phyloP scores from a whole-genome alignment of 1,284 basidiomycete species.

The Microbotryum scabiosae region DNA sequence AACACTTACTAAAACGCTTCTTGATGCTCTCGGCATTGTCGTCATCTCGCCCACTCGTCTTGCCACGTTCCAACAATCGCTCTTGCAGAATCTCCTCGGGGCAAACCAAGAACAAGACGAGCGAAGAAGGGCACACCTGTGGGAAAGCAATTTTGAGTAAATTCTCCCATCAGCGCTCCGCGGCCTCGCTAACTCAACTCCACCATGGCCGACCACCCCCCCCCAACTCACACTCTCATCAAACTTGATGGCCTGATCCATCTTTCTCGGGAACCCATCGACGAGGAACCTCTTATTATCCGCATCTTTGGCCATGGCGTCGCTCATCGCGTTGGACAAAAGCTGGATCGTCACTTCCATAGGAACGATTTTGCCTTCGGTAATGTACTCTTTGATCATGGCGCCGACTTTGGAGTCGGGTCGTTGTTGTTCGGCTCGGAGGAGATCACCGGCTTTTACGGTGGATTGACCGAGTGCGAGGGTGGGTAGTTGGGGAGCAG shows the following conservation, averaged over 20 bases:
- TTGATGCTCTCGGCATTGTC: conserved; percentile 93
- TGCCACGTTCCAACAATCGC: conserved; percentile 76
- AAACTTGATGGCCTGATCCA: conserved; percentile 95
- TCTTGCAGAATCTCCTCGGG: conserved; percentile 80
- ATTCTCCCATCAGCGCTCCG: neutral
- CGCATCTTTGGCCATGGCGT: conserved; percentile 43
- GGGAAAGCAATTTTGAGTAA: neutral
- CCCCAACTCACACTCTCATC: conserved; percentile 63
- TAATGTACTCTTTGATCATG: conserved; percentile 82
- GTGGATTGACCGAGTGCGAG: neutral
- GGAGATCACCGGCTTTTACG: conserved; percentile 77
- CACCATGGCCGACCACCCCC: neutral
- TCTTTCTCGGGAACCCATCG: conserved; percentile 96
- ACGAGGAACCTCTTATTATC: conserved; percentile 84
- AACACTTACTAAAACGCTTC: conserved; percentile 78
- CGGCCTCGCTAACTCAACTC: neutral
- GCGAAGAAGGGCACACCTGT: conserved; percentile 68
- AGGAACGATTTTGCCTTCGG: conserved; percentile 89
- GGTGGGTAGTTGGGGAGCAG: neutral
- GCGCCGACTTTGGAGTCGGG: conserved; percentile 76
- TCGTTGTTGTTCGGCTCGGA: conserved; percentile 86
- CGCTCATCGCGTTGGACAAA: conserved; percentile 83
- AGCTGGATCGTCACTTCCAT: conserved; percentile 96
- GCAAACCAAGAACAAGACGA: conserved; percentile 83
- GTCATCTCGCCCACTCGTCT: conserved; percentile 92